Percentiles rank a stretch among this genome's conserved stretches.
Evolutionary conservation across 2,329 filamentous ascomycete species (phyloP).

Genomic region (Kalmusia sp.): DNA sequence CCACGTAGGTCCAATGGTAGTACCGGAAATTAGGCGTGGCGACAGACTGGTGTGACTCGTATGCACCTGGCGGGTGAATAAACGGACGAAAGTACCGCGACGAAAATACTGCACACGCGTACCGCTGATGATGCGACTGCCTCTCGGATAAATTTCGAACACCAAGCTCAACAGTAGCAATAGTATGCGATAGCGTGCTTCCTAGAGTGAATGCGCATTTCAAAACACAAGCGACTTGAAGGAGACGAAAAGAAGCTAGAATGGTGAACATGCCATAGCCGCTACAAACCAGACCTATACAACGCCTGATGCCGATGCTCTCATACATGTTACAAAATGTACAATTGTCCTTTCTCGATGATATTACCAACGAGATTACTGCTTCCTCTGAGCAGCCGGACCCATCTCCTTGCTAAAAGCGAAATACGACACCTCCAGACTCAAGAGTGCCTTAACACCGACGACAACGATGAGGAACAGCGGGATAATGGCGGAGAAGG

Average conservation of each 20-base stretch:
- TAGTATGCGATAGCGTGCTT: too few species aligned
- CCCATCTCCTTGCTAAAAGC: conserved; percentile 98
- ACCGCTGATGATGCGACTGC: too few species aligned
- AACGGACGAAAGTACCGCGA: too few species aligned
- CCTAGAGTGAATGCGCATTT: too few species aligned
- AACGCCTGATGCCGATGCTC: conserved; percentile 17
- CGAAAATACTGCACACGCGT: too few species aligned
- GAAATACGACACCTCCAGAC: conserved; percentile 88
- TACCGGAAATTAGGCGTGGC: too few species aligned
- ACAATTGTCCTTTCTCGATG: conserved; percentile 1
- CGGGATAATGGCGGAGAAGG: conserved; percentile 72
- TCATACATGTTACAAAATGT: conserved; percentile 26
- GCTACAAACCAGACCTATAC: conserved; percentile 5
- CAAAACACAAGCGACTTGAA: background rate
- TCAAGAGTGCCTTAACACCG: conserved; percentile 76
- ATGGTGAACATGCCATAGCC: background rate
- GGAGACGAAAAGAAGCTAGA: background rate
- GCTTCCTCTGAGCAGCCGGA: conserved; percentile 84
- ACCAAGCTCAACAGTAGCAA: too few species aligned
- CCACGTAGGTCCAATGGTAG: too few species aligned
- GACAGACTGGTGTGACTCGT: too few species aligned
- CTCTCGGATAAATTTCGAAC: too few species aligned
- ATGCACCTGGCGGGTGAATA: too few species aligned
- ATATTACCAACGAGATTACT: conserved; percentile 56
- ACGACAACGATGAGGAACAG: conserved; percentile 80